Evolutionary conservation across 2,329 filamentous ascomycete species (phyloP).

Genomic region (Botryotinia calthae): DNA sequence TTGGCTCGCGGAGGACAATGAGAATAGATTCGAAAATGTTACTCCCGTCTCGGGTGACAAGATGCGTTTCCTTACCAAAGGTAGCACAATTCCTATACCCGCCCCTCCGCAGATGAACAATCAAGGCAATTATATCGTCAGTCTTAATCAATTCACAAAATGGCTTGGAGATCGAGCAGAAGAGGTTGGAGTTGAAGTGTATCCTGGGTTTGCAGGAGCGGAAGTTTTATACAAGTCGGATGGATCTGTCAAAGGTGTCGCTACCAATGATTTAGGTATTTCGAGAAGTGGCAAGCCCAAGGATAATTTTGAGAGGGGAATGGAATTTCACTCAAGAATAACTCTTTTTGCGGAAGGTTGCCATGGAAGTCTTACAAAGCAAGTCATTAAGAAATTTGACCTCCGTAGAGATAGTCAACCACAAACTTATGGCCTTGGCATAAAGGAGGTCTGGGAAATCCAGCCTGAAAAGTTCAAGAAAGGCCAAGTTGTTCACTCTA

Average conservation of each 20-base stretch:
- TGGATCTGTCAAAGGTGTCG: slow-evolving; percentile 88
- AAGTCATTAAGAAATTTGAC: slow-evolving; percentile 92
- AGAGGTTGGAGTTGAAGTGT: slow-evolving; percentile 92
- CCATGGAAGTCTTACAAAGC: slow-evolving; percentile 92
- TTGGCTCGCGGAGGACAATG: slow-evolving; percentile 88
- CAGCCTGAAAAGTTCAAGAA: slow-evolving; percentile 87
- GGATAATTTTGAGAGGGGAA: slow-evolving; percentile 88
- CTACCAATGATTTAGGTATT: slow-evolving; percentile 91
- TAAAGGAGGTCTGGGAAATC: slow-evolving; percentile 98
- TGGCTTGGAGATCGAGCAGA: slow-evolving; percentile 97
- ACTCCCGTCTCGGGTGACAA: slow-evolving; percentile 80
- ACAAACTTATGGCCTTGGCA: slow-evolving; percentile 90
- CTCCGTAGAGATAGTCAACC: slow-evolving; percentile 83
- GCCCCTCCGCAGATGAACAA: slow-evolving; percentile 97
- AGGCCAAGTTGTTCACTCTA: slow-evolving; percentile 80
- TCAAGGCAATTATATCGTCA: slow-evolving; percentile 96
- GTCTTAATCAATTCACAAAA: slow-evolving; percentile 89
- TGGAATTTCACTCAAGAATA: slow-evolving; percentile 94
- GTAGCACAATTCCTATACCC: slow-evolving; percentile 72
- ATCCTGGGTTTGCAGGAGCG: slow-evolving; percentile 91
- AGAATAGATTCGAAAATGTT: slow-evolving; percentile 79
- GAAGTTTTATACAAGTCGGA: slow-evolving; percentile 86
- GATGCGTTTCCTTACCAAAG: slow-evolving; percentile 93
- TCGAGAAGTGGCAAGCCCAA: slow-evolving; percentile 79
- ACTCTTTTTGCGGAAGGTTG: slow-evolving; percentile 94